phyloP scores from a whole-genome alignment of 2,329 filamentous ascomycete species.

The Cadophora sp. region DNA sequence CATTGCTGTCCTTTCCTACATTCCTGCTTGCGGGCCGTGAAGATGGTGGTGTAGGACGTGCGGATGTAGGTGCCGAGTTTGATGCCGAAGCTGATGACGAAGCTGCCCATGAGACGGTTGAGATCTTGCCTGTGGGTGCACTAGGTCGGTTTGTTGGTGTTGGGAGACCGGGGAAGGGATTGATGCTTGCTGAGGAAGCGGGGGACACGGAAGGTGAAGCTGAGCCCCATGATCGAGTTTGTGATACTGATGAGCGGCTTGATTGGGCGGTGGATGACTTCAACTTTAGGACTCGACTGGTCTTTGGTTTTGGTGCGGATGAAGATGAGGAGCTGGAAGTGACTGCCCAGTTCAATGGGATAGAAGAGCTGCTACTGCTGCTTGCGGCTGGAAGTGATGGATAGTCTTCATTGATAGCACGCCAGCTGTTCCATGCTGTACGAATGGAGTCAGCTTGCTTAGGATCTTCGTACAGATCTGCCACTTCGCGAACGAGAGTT shows the following conservation, averaged over 20 bases:
- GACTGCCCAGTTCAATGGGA: constrained; percentile 44
- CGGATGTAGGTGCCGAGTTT: constrained; percentile 40
- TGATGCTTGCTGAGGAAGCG: constrained; percentile 43
- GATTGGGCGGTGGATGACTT: constrained; percentile 75
- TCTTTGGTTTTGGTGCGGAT: constrained; percentile 50
- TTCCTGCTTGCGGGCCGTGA: constrained; percentile 23
- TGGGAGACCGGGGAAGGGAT: constrained; percentile 54
- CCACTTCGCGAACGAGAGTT: constrained; percentile 88
- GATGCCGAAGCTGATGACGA: constrained; percentile 46
- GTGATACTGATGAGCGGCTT: constrained; percentile 63
- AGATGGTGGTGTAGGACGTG: constrained; percentile 33
- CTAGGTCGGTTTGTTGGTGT: constrained; percentile 37
- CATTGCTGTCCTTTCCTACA: constrained; percentile 54
- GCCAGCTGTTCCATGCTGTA: constrained; percentile 93
- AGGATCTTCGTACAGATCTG: constrained; percentile 89
- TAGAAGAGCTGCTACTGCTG: constrained; percentile 54
- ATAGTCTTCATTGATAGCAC: constrained; percentile 94
- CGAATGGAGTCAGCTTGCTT: constrained; percentile 75
- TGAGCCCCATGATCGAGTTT: constrained; percentile 62
- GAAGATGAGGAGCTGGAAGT: constrained; percentile 28
- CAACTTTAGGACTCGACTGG: constrained; percentile 66
- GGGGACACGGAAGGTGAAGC: constrained; percentile 46
- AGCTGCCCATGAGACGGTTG: constrained; percentile 46
- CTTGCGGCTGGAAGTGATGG: constrained; percentile 81
- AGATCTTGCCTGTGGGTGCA: constrained; percentile 39